phyloP scores from a whole-genome alignment of 345 rosid genomes.

The Ceriops decandra region DNA sequence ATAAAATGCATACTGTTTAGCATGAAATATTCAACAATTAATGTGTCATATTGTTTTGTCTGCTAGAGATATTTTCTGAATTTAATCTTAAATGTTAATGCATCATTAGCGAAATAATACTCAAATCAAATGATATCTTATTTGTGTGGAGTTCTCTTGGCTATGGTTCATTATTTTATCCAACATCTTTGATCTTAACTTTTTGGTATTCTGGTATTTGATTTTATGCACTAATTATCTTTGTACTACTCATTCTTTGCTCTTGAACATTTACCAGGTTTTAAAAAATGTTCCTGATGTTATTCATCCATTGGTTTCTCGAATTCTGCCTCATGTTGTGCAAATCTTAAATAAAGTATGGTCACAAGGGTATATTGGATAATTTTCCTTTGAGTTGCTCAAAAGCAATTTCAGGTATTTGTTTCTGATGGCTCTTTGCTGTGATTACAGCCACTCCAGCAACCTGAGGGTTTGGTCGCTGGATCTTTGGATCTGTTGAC shows the following conservation, averaged over 20 bases:
- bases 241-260: neutral
- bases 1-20: neutral
- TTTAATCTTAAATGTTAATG: neutral
- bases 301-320: constrained; percentile 70
- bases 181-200: no score
- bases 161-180: neutral
- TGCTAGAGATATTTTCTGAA: neutral
- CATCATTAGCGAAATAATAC: neutral
- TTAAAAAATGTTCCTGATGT: constrained; percentile 78
- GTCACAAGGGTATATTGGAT: constrained; percentile 13
- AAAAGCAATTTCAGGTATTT: constrained; percentile 11
- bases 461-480: constrained; percentile 79
- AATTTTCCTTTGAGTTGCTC: constrained; percentile 4
- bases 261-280: constrained; percentile 44
- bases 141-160: neutral
- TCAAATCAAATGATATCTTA: neutral
- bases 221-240: neutral
- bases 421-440: constrained; percentile 31
- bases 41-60: neutral
- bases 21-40: neutral
- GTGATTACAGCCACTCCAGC: constrained; percentile 70
- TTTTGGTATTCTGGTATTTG: neutral
- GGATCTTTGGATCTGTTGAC: constrained; percentile 86
- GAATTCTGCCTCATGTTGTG: constrained; percentile 69
- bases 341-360: constrained; percentile 68